Evolutionary conservation across 805 yeast species (phyloP), one percentile per base, ranked within the genome.

Genomic region (Kuraishia floccosa): DNA sequence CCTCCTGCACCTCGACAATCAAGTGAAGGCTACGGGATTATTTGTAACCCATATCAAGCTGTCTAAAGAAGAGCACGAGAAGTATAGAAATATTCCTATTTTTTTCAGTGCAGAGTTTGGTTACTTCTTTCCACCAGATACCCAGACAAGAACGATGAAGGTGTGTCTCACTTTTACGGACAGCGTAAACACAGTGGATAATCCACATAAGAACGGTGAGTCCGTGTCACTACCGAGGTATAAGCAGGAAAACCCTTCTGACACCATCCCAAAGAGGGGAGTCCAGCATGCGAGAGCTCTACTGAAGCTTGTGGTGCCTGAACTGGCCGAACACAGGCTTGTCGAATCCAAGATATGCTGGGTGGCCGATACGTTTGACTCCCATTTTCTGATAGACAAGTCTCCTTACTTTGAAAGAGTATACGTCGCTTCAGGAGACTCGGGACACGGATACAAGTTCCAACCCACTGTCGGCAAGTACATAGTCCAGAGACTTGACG

Each of bases 111-210:
- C 64, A 1, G 62, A 58, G 25, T 30, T 40, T 32, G 70, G 71
- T 0, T 65, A 63, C 34, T 62, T 60, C 42, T 65, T 65, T 46
- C 68, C 70, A 4, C 71, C 72, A 9, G 69, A 64, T 38, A 39
- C 46, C 6, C 49, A 49, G 2, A 49, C 56, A 1, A 52, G 44
- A 19, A 34, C 38, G n/a, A 28, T 57, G 41, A 65, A 65, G 37
- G 42, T 65, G 20, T 64, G 60, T 1, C 38, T 56, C 21, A 42
- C 51, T 9, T 43, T 40, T n/a, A 39, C 42, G 9, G 53, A 48
- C 30, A 12, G 22, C 7, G 22, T 23, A 11, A 31, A 46, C 27
- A 41, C 48, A 1, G 44, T 38, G 22, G 28, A 35, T 5, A 55
- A 56, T 35, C 49, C 56, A 5, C 37, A 40, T 23, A 46, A 56